These are phyloP conservation scores for Arthrobotrys iridis DNA, from an alignment of 2,329 filamentous ascomycete species.

Conservation along the genomic window DNA sequence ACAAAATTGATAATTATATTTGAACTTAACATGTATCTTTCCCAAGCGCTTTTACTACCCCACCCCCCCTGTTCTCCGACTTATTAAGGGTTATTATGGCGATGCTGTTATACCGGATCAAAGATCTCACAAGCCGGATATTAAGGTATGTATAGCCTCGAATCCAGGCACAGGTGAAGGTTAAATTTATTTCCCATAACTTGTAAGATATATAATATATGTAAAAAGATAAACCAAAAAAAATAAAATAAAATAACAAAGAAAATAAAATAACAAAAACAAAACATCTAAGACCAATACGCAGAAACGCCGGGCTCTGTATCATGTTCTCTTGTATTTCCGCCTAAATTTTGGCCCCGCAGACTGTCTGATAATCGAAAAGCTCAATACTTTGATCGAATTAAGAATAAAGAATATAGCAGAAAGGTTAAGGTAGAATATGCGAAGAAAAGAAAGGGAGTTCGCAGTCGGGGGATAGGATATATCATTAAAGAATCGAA, in stretches of 20 bases:
- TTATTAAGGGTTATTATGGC: no score
- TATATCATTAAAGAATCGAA: no score
- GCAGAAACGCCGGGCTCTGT: conserved; percentile 23
- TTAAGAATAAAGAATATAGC: background rate
- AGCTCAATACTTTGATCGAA: background rate
- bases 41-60: no score
- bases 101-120: no score
- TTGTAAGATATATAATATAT: no score
- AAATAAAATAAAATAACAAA: no score
- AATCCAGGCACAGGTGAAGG: background rate
- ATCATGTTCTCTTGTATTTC: no score
- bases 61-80: no score
- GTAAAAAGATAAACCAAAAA: no score
- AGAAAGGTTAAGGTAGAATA: background rate
- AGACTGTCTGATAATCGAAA: background rate
- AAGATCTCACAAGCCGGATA: background rate
- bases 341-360: background rate
- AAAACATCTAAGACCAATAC: background rate
- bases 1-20: no score
- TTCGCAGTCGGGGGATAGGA: no score
- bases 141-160: background rate
- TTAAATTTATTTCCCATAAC: background rate
- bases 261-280: background rate
- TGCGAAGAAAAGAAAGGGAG: background rate
- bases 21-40: no score